These are phyloP conservation scores for Penicillium palitans DNA, from an alignment of 2,329 filamentous ascomycete genomes.

Conservation along the genomic window DNA sequence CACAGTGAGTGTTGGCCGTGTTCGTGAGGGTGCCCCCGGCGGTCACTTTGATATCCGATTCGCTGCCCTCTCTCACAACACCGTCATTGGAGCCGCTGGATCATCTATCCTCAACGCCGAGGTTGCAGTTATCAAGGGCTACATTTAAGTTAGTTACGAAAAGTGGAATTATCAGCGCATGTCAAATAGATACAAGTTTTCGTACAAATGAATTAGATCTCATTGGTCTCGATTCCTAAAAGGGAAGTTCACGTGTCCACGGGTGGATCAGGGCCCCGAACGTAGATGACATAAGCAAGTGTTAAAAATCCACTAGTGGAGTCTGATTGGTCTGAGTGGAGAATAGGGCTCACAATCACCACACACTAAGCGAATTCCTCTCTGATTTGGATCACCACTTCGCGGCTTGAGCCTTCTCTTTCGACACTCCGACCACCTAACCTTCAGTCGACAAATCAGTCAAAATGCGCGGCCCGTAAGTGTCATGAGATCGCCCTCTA, in stretches of 20 bases:
- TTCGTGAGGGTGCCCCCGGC: conserved; percentile 75
- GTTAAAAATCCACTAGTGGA: neutral
- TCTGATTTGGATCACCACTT: conserved; percentile 23
- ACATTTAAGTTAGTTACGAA: conserved; percentile 54
- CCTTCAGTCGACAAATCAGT: conserved; percentile 43
- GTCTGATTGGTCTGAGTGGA: conserved; percentile 29
- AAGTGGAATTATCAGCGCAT: conserved; percentile 23
- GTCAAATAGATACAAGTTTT: conserved; percentile 13
- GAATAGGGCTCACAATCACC: conserved; percentile 34
- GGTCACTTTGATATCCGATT: conserved; percentile 95
- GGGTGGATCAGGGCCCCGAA: neutral
- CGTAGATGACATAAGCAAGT: conserved; percentile 4
- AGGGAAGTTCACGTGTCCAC: conserved; percentile 1
- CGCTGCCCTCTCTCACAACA: conserved; percentile 86
- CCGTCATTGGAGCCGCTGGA: conserved; percentile 93
- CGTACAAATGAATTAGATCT: conserved; percentile 7
- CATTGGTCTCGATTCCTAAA: conserved; percentile 7
- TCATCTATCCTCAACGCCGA: conserved; percentile 94
- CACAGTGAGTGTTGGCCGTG: conserved; percentile 83
- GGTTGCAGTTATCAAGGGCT: conserved; percentile 85
- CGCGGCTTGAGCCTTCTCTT: conserved; percentile 17
- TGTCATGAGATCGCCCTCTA: conserved; percentile 23
- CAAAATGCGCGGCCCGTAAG: conserved; percentile 62
- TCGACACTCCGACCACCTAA: conserved; percentile 41
- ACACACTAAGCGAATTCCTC: conserved; percentile 35